These are phyloP conservation scores for Panicum hallii DNA, from an alignment of 202 grass and related monocot genomes.

Conservation along the genomic window DNA sequence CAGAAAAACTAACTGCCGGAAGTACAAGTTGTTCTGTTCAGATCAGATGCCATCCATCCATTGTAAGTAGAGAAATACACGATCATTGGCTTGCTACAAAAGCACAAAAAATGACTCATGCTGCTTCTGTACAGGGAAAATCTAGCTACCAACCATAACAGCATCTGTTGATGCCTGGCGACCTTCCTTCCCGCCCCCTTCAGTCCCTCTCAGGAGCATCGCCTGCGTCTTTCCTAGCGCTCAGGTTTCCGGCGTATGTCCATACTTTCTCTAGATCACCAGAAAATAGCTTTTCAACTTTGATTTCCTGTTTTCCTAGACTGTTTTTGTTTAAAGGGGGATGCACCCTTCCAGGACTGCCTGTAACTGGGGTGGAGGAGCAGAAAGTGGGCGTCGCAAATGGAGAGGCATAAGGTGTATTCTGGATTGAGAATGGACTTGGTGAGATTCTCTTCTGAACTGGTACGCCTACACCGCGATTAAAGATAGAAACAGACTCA, in stretches of 20 bases:
- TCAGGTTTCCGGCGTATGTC: constrained; percentile 85
- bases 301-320: constrained; percentile 51
- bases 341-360: constrained; percentile 75
- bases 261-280: constrained; percentile 82
- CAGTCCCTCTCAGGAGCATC: constrained; percentile 87
- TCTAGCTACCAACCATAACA: constrained; percentile 49
- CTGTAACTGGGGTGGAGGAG: constrained; percentile 71
- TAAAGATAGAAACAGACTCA: constrained; percentile 78
- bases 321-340: constrained; percentile 53
- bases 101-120: constrained; percentile 56
- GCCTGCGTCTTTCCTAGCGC: constrained; percentile 77
- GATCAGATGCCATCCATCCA: constrained; percentile 40
- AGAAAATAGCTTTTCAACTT: constrained; percentile 65
- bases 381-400: constrained; percentile 86
- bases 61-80: constrained; percentile 44
- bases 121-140: constrained; percentile 65
- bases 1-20: constrained; percentile 4
- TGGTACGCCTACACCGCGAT: constrained; percentile 67
- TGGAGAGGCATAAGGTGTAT: constrained; percentile 87
- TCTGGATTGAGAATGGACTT: constrained; percentile 89
- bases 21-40: constrained; percentile 33
- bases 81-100: constrained; percentile 41
- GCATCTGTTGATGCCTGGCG: constrained; percentile 34
- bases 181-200: constrained; percentile 38
- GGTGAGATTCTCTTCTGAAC: constrained; percentile 95